Conservation (phyloP, 2,329 filamentous ascomycete genomes). For the Xylaria arbuscula region DNA sequence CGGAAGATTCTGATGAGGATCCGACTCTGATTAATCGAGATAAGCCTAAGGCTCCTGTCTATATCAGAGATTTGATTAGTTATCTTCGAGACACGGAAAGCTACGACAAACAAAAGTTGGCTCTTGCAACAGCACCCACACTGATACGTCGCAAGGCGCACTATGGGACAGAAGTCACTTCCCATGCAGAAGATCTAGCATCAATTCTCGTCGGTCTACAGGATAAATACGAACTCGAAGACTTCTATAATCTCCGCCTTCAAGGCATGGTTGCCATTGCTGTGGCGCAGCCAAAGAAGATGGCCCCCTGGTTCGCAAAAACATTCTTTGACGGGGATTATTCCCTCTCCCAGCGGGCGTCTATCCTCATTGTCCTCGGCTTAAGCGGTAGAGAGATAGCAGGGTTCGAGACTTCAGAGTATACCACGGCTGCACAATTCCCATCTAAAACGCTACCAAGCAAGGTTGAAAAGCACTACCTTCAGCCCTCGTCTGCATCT, state of each 20-base stretch:
- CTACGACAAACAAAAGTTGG: constrained; percentile 85
- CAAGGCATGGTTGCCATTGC: constrained; percentile 86
- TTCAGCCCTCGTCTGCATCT: constrained; percentile 50
- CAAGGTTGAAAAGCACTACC: constrained; percentile 78
- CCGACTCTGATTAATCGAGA: constrained; percentile 85
- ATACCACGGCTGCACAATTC: constrained; percentile 67
- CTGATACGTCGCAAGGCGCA: constrained; percentile 89
- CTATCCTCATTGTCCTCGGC: constrained; percentile 83
- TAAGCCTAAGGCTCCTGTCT: constrained; percentile 87
- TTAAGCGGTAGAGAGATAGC: constrained; percentile 86
- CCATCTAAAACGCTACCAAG: constrained; percentile 83
- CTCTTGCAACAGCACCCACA: constrained; percentile 77
- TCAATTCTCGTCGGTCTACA: constrained; percentile 81
- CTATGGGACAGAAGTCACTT: constrained; percentile 87
- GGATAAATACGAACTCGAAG: constrained; percentile 83
- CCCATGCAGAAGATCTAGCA: constrained; percentile 85
- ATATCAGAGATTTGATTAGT: constrained; percentile 84
- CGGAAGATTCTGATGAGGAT: constrained; percentile 93
- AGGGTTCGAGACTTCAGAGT: constrained; percentile 72
- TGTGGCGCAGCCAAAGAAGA: constrained; percentile 77
- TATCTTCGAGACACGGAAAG: constrained; percentile 84
- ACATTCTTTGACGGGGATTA: constrained; percentile 94
- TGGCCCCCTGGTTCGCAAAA: constrained; percentile 86
- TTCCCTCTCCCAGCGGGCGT: constrained; percentile 84
- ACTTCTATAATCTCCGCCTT: constrained; percentile 79